Base-by-base conservation (phyloP, 2,329 filamentous ascomycete genomes). In the Colletotrichum incanum region DNA sequence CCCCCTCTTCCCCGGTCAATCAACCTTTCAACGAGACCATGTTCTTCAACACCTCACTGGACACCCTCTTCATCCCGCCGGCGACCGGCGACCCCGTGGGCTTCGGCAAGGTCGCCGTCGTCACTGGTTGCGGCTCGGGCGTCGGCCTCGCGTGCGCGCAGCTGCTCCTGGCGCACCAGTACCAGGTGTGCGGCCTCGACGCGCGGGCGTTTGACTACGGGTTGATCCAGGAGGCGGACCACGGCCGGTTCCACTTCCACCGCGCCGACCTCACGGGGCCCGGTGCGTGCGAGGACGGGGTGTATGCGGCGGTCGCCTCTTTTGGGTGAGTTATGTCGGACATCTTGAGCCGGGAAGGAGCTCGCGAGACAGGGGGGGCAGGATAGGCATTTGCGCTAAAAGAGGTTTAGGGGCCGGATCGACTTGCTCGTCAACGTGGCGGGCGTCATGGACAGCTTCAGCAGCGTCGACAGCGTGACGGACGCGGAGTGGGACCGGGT, bases 351-450 rank as follows among this genome's bases (percentile, higher is more conserved):
- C 2, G 28, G 28, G 20, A 9, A 14, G 11, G 0, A 5, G 4
- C 18, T 20, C 26, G 28, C 28, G 28, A 31, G 28, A 37, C 1
- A 28, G 37, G 37, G 23, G 1, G 8, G 8, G 41, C 9, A n/a
- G 5, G n/a, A 58, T n/a, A 26, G 20, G 12, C 31, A 6, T 18
- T 9, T 16, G 14, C 26, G 26, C 49, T 55, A 14, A 47, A 28
- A 8, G 47, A 6, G 3, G 8, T 26, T 26, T 20, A 69, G 76
- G 18, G 67, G 69, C 2, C 76, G 76, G 23, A 76, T 84, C 47
- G 84, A 86, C 72, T 79, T 85, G 14, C 78, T 86, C n/a, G 78
- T 84, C 58, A 86, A 86, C 68, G 80, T 84, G 31, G 84, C 85
- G 0, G 85, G 84, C 34, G 75, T 86, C 23, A 82, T 83, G 75